These are phyloP conservation scores for Fusarium staphyleae DNA, from an alignment of 2,329 filamentous ascomycete genomes.

Conservation along the genomic window DNA sequence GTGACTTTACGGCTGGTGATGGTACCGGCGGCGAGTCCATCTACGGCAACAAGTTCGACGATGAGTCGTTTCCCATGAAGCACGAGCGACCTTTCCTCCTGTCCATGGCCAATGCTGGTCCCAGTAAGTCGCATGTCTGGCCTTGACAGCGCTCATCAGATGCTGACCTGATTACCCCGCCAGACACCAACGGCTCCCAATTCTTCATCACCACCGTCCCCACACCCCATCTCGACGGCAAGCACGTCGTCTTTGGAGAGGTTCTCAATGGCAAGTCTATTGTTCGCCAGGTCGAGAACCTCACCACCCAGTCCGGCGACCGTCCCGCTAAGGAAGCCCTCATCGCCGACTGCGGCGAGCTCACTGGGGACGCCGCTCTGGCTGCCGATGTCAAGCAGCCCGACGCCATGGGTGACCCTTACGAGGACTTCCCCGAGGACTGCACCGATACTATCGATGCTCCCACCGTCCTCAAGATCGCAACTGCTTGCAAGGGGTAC, in stretches of 20 bases:
- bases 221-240: slow-evolving; percentile 93
- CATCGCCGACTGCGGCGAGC: slow-evolving; percentile 86
- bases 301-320: slow-evolving; percentile 75
- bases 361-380: slow-evolving; percentile 73
- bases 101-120: slow-evolving; percentile 97
- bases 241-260: slow-evolving; percentile 97
- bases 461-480: slow-evolving; percentile 76
- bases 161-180: slow-evolving; percentile 20
- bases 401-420: slow-evolving; percentile 86
- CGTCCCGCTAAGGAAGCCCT: slow-evolving; percentile 77
- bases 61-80: slow-evolving; percentile 93
- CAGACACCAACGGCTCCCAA: slow-evolving; percentile 93
- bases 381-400: slow-evolving; percentile 71
- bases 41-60: slow-evolving; percentile 95
- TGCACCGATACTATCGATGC: slow-evolving; percentile 69
- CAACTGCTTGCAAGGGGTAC: slow-evolving; percentile 84
- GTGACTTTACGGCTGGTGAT: slow-evolving; percentile 94
- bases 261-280: slow-evolving; percentile 92
- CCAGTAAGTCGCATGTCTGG: slow-evolving; percentile 61
- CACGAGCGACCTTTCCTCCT: slow-evolving; percentile 93
- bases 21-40: slow-evolving; percentile 97
- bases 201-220: slow-evolving; percentile 97
- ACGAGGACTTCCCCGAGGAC: slow-evolving; percentile 97
- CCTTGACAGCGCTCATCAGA: not conserved
- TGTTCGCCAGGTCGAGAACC: slow-evolving; percentile 88